Evolutionary conservation across 768 basidiomycete genomes (phyloP), one percentile per base, ranked within the genome.

Genomic region (Termitomyces sp.): DNA sequence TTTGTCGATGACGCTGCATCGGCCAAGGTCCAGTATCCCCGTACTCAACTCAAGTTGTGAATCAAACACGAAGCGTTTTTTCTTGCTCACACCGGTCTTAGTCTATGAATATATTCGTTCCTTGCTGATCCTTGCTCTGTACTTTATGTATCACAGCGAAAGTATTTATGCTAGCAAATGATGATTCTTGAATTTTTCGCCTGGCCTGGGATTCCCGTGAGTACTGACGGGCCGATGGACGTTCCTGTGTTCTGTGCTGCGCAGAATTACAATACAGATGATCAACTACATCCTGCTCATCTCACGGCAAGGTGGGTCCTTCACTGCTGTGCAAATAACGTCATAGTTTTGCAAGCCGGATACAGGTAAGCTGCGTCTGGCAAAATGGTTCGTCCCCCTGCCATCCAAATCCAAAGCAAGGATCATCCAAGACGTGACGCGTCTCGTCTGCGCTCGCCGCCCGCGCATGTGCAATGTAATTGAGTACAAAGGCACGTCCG

Each of bases 391-490:
- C 70, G 80, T 84, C 20, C 91, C 96, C 1, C 79, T 94, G 72
- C 76, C 89, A 31, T 77, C 86, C 22, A 92, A 94, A 71, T 76
- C 77, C 36, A 95, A 93, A 71, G 80, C 82, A 55, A 96, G 94
- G 81, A 94, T 96, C 67, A 87, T 97, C 61, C 94, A 93, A 74
- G 96, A 98, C 68, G 90, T 98, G 31, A 95, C 94, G 1, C 92
- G 94, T 71, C 81, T 97, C 36, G 94, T 98, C 31, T 78, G 96
- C 46, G 90, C 87, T 52, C 82, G 96, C 51, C 80, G 90, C 58
- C 91, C 90, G 50, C 80, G 89, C 55, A 95, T 94, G 92, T 97
- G 94, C 69, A 98, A 98, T 73, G 89, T 98, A 66, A 72, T 98
- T 41, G 96, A 98, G 69, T 97, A 97, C 78, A 97, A 95, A 76